Evolutionary conservation across 129 eudicot species (phyloP), one percentile per base, ranked within the genome.

Genomic region (Escallonia rubra): DNA sequence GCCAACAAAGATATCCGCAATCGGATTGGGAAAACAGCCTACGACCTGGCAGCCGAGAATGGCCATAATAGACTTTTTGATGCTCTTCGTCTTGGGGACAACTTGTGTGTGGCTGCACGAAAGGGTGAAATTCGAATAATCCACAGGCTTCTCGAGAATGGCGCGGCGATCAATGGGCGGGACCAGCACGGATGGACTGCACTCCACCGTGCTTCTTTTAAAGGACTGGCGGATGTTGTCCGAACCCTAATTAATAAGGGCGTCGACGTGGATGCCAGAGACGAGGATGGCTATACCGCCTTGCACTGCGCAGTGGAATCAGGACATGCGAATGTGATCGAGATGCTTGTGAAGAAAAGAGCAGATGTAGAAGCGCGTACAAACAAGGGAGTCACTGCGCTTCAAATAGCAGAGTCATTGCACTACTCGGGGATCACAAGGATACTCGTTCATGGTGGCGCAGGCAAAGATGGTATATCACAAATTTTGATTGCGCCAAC

Each of bases 161-260:
- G 91, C 2, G 87, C 89, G 4, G 45, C 74, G 12, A 58, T 82
- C 51, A 88, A 82, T 8, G 83, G 83, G 16, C 63, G 65, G 3
- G 96, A 88, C 64, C 91, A 88, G 43, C 73, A 88, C 15, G 91
- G 96, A 41, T 88, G 96, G 96, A 88, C 91, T 0, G 72, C 86
- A 7, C 75, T 88, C 41, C 96, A 88, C 55, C 79, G 91, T 16
- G 91, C 91, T 2, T 73, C 89, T 1, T 88, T 85, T 39, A 88
- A 82, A 55, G 96, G 96, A 0, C 63, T 70, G 69, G 57, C 42
- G 0, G 89, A 88, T 4, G 82, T 72, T 2, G 91, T 72, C 23
- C 63, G 79, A 12, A 41, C 75, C n/a, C 48, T 88, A 57, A 78
- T 88, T 12, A 85, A 80, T 49, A 80, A 78, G 34, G 96, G 96